These are phyloP conservation scores for Zygosaccharomyces sapae DNA, from an alignment of 1,139 yeast species.

Conservation along the genomic window DNA sequence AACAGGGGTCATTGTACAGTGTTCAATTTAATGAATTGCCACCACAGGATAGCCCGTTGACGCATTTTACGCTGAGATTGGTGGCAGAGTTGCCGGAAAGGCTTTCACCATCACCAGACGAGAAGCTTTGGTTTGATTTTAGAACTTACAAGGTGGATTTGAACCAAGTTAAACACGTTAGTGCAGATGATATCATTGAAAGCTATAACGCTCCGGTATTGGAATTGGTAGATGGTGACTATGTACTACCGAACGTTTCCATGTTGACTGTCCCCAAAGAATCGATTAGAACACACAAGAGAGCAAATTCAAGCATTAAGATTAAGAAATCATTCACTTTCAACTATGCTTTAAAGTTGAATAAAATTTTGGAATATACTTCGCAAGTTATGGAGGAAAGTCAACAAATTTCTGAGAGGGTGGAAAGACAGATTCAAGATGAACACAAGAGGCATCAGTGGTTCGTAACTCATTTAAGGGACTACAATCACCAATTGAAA, in stretches of 20 bases:
- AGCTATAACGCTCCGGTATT: conserved; percentile 17
- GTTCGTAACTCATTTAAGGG: conserved; percentile 8
- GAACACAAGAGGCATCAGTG: conserved; percentile 7
- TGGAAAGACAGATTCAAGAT: conserved; percentile 14
- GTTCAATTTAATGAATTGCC: conserved; percentile 30
- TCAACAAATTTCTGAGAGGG: conserved; percentile 13
- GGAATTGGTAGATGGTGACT: conserved; percentile 25
- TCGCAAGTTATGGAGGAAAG: conserved; percentile 26
- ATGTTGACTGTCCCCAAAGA: neutral
- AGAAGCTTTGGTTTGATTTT: conserved; percentile 23
- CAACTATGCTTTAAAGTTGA: conserved; percentile 29
- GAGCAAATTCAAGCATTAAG: conserved; percentile 6
- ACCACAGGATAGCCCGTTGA: conserved; percentile 14
- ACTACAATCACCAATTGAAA: conserved; percentile 12
- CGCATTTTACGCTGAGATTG: conserved; percentile 21
- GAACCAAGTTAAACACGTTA: conserved; percentile 16
- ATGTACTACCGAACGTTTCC: conserved; percentile 13
- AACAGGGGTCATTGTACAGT: conserved; percentile 16
- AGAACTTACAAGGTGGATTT: conserved; percentile 18
- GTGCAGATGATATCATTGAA: conserved; percentile 14
- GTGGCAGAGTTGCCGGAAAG: conserved; percentile 22
- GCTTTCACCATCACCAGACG: conserved; percentile 6
- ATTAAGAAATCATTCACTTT: conserved; percentile 23
- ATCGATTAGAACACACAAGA: neutral
- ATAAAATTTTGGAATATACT: conserved; percentile 28